Conservation (phyloP, 306 rosid genomes). For the Alnus rubra region DNA sequence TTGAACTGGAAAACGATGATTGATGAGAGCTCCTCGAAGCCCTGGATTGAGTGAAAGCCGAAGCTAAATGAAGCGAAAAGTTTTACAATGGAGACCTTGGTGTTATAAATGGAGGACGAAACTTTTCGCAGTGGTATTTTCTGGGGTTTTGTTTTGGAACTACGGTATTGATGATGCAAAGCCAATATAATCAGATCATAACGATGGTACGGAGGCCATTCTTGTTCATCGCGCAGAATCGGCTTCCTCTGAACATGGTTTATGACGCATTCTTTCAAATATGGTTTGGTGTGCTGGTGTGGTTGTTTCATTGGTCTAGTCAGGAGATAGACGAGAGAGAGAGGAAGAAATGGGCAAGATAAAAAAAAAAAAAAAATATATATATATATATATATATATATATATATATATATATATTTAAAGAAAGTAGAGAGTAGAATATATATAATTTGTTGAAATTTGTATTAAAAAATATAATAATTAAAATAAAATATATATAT, state of each 20-base stretch:
- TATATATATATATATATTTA: too few relatives aligned
- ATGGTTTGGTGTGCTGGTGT: background rate
- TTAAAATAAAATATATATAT: too few relatives aligned
- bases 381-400: too few relatives aligned
- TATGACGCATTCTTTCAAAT: conserved; percentile 92
- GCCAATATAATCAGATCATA: conserved; percentile 56
- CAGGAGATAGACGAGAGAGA: too few relatives aligned
- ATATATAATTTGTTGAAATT: too few relatives aligned
- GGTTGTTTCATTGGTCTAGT: too few relatives aligned
- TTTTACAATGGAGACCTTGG: conserved; percentile 54
- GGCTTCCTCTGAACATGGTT: conserved; percentile 79
- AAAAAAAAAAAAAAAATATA: too few relatives aligned
- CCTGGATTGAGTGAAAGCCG: background rate
- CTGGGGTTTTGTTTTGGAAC: conserved; percentile 68
- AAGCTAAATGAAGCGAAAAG: conserved; percentile 73
- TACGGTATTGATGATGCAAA: conserved; percentile 63
- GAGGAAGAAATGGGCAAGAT: too few relatives aligned
- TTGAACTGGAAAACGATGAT: conserved; percentile 5
- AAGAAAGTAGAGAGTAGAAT: too few relatives aligned
- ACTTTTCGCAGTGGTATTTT: conserved; percentile 48
- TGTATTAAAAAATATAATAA: too few relatives aligned
- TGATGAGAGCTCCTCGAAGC: conserved; percentile 1
- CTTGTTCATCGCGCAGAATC: conserved; percentile 85
- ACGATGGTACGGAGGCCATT: conserved; percentile 58
- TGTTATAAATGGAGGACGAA: conserved; percentile 74